A percentile compares a stretch with the other conserved stretches of the same genome.
Conservation (phyloP, 2,329 filamentous ascomycete genomes). For the Alternaria triticina region DNA sequence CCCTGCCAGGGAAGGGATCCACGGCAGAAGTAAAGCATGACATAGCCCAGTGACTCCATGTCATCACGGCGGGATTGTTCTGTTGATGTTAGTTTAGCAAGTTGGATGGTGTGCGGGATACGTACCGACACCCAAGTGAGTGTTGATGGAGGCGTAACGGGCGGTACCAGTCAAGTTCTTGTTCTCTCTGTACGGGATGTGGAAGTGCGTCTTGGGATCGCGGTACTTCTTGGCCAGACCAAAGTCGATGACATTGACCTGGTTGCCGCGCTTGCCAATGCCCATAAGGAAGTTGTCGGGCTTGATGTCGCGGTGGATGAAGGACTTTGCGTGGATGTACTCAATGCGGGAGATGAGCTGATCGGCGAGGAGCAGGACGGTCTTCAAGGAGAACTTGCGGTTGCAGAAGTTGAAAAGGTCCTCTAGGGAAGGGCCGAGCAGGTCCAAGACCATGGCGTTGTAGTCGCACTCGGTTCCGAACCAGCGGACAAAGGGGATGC, state of each 20-base stretch:
- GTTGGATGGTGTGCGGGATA: neutral
- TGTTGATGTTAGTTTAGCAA: conserved; percentile 43
- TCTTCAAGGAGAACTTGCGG: conserved; percentile 99
- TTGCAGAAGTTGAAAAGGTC: conserved; percentile 99
- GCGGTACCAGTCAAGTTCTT: conserved; percentile 99
- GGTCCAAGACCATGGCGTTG: conserved; percentile 99
- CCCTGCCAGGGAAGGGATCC: conserved; percentile 99
- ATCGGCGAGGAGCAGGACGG: conserved; percentile 92
- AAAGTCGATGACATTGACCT: conserved; percentile 99
- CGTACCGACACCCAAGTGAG: conserved; percentile 89
- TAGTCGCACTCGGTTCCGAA: conserved; percentile 99
- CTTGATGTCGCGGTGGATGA: conserved; percentile 99
- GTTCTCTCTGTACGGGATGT: conserved; percentile 99
- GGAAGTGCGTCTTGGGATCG: conserved; percentile 99
- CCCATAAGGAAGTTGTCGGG: conserved; percentile 99
- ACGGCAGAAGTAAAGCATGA: conserved; percentile 99
- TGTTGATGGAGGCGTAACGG: conserved; percentile 99
- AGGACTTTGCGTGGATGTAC: conserved; percentile 99
- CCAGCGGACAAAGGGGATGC: conserved; percentile 98
- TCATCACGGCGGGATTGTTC: conserved; percentile 99
- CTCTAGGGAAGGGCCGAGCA: conserved; percentile 93
- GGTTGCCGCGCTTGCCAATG: conserved; percentile 98
- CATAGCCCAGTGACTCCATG: conserved; percentile 98
- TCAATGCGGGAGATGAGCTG: conserved; percentile 99
- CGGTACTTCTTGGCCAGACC: conserved; percentile 99